Evolutionary conservation across 1,139 yeast genomes (phyloP).

Genomic region (Neolecta irregularis): DNA sequence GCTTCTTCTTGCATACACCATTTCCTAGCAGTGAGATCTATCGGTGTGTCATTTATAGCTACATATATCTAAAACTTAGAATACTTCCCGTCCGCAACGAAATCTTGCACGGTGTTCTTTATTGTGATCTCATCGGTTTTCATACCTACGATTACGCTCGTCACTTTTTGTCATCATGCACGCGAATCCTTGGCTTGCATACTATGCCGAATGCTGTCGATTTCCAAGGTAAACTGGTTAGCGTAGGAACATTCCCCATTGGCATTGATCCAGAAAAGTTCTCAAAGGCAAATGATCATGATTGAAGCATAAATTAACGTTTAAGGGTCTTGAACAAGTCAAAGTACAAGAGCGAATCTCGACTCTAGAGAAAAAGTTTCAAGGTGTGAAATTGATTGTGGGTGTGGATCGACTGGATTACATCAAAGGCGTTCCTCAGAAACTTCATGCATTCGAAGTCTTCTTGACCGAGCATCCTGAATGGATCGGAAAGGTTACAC

Average conservation of each 20-base stretch:
- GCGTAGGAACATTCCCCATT: constrained; percentile 93
- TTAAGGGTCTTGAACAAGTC: constrained; percentile 43
- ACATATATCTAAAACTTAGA: constrained; percentile 25
- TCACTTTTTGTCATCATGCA: constrained; percentile 85
- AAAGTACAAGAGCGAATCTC: constrained; percentile 50
- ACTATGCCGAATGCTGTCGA: constrained; percentile 87
- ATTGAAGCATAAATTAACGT: neutral
- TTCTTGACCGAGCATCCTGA: constrained; percentile 87
- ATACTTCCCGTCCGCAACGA: constrained; percentile 91
- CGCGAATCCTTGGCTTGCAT: constrained; percentile 63
- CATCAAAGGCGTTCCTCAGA: constrained; percentile 94
- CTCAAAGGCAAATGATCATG: constrained; percentile 28
- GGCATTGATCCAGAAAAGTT: constrained; percentile 94
- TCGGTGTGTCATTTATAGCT: constrained; percentile 13
- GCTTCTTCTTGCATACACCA: constrained; percentile 93
- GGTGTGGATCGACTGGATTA: constrained; percentile 94
- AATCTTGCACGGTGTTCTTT: constrained; percentile 75
- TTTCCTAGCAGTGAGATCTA: constrained; percentile 96
- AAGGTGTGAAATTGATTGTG: constrained; percentile 68
- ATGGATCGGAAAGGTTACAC: constrained; percentile 96
- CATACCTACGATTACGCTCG: constrained; percentile 99
- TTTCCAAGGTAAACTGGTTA: constrained; percentile 58
- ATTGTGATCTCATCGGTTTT: constrained; percentile 91
- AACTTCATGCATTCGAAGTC: constrained; percentile 85
- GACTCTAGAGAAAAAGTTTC: constrained; percentile 46